Evolutionary conservation across 306 rosid species (phyloP).

Genomic region (Vicia sativa): DNA sequence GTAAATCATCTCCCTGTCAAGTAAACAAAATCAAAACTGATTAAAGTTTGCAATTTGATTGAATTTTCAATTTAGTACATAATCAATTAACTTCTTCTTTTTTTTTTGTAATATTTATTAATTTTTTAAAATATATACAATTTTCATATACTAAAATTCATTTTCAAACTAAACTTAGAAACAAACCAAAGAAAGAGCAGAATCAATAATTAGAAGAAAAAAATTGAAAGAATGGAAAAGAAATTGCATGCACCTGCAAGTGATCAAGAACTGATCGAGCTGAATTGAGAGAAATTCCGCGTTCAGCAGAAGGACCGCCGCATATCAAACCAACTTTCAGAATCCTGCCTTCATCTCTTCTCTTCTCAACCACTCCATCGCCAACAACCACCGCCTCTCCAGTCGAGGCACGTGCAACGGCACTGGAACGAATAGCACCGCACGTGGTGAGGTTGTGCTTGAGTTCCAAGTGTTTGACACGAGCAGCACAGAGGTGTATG

Average conservation of each 20-base stretch:
- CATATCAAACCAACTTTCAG: slow-evolving; percentile 81
- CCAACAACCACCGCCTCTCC: slow-evolving; percentile 40
- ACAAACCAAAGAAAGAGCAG: neutral
- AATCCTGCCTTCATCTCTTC: slow-evolving; percentile 35
- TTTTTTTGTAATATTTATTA: too few relatives aligned
- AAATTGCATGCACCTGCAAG: slow-evolving; percentile 49
- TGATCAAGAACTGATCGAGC: slow-evolving; percentile 95
- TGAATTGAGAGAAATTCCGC: slow-evolving; percentile 94
- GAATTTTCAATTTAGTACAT: too few relatives aligned
- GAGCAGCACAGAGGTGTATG: neutral
- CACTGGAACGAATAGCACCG: neutral
- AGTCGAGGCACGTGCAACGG: slow-evolving; percentile 28
- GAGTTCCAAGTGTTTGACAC: slow-evolving; percentile 3
- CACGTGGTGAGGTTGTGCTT: slow-evolving; percentile 21
- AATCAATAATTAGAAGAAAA: neutral
- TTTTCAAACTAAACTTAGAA: too few relatives aligned
- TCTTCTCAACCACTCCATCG: slow-evolving; percentile 38
- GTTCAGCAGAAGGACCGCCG: slow-evolving; percentile 97
- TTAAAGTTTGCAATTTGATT: too few relatives aligned
- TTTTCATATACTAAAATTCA: too few relatives aligned
- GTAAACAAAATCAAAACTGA: slow-evolving; percentile 29
- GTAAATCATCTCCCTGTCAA: slow-evolving; percentile 79
- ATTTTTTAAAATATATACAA: too few relatives aligned
- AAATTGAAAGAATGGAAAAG: neutral
- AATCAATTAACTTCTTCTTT: too few relatives aligned